phyloP scores from a whole-genome alignment of 345 rosid genomes.

The Lagerstroemia speciosa region DNA sequence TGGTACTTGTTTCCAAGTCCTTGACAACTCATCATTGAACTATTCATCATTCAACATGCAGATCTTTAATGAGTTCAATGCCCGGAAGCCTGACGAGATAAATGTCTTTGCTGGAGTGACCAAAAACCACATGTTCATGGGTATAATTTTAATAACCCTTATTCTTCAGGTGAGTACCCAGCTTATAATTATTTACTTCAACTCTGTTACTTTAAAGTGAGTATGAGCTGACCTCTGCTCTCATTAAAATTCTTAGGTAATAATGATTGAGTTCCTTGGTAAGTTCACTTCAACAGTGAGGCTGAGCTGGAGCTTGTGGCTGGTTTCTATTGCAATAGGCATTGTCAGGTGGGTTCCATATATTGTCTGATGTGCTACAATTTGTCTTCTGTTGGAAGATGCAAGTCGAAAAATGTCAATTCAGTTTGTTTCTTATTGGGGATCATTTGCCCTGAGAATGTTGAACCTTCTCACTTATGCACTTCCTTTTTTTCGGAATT shows the following conservation, averaged over 20 bases:
- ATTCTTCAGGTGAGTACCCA: conserved; percentile 55
- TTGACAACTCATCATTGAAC: neutral
- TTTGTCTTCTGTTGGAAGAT: neutral
- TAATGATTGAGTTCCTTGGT: conserved; percentile 57
- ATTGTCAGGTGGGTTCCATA: conserved; percentile 53
- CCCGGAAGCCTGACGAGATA: conserved; percentile 89
- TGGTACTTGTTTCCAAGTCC: neutral
- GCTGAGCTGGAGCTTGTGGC: conserved; percentile 43
- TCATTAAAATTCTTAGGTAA: conserved; percentile 5
- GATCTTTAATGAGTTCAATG: conserved; percentile 95
- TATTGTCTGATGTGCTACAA: neutral
- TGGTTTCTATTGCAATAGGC: conserved; percentile 57
- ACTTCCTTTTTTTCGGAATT: neutral
- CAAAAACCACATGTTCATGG: conserved; percentile 69
- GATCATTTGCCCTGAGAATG: neutral
- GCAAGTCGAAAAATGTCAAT: neutral
- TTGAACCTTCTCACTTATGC: neutral
- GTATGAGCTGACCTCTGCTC: neutral
- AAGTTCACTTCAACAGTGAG: conserved; percentile 58
- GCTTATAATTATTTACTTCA: neutral
- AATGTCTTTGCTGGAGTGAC: conserved; percentile 76
- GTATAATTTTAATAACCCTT: conserved; percentile 57
- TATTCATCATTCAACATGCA: conserved; percentile 19
- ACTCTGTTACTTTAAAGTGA: neutral
- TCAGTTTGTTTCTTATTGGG: neutral